Percentiles rank a stretch among this genome's conserved stretches.
Conservation (phyloP, 257 asterid species). For the Nyctanthes arbortristis region DNA sequence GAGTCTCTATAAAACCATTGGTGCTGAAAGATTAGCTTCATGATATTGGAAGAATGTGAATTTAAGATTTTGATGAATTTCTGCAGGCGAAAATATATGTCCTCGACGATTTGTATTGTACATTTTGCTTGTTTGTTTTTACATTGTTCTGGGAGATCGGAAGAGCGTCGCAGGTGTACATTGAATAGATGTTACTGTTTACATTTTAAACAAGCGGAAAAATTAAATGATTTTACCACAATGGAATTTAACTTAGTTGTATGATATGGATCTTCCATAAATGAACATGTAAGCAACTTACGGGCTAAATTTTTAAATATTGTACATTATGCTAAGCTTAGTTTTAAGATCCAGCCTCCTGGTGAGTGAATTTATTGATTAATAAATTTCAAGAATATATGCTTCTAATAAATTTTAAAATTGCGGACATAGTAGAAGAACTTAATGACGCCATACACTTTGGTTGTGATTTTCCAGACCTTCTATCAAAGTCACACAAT, state of each 20-base stretch:
- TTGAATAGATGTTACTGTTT: background rate
- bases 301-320: too few species aligned
- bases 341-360: background rate
- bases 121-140: background rate
- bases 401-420: background rate
- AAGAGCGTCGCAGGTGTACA: too few species aligned
- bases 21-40: background rate
- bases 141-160: too few species aligned
- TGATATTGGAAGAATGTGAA: too few species aligned
- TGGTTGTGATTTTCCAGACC: slow-evolving; percentile 28
- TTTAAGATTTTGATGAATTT: background rate
- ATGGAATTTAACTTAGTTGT: background rate
- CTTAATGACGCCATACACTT: background rate
- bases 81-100: background rate
- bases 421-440: background rate
- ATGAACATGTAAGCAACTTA: too few species aligned
- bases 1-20: too few species aligned
- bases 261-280: background rate
- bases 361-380: background rate
- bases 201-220: background rate
- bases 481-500: slow-evolving; percentile 32
- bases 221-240: background rate
- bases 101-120: background rate
- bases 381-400: background rate
- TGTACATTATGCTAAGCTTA: too few species aligned